phyloP scores from a whole-genome alignment of 1,284 basidiomycete genomes.

The Naganishia sp. region DNA sequence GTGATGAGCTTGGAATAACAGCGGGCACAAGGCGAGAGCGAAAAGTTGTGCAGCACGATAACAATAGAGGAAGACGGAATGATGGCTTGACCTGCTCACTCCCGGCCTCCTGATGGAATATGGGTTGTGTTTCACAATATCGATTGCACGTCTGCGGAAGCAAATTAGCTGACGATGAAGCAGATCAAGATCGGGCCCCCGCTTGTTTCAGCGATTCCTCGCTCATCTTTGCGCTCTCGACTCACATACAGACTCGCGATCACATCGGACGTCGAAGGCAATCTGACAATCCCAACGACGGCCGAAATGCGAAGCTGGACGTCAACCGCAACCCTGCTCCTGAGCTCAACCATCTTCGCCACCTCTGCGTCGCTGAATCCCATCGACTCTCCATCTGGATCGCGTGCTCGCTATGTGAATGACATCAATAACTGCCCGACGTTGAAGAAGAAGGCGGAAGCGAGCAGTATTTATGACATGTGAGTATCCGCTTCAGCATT shows the following conservation, averaged over 20 bases:
- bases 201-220: background rate
- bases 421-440: slow-evolving; percentile 11
- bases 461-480: slow-evolving; percentile 10
- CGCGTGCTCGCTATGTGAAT: background rate
- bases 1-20: no score
- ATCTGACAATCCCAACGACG: background rate
- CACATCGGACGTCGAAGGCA: background rate
- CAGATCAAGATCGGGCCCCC: slow-evolving; percentile 22
- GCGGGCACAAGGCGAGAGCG: no score
- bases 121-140: slow-evolving; percentile 3
- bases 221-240: background rate
- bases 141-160: background rate
- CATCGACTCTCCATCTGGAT: background rate
- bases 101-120: no score
- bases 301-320: background rate
- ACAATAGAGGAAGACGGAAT: no score
- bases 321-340: background rate
- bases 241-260: background rate
- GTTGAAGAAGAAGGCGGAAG: background rate
- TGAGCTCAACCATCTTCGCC: background rate
- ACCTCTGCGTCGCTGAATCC: background rate
- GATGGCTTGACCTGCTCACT: no score
- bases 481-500: background rate
- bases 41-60: no score
- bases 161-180: background rate